Percentiles rank a stretch among this genome's conserved stretches.
These are phyloP conservation scores for Mycena filopes DNA, from an alignment of 768 basidiomycete species.

Conservation along the genomic window DNA sequence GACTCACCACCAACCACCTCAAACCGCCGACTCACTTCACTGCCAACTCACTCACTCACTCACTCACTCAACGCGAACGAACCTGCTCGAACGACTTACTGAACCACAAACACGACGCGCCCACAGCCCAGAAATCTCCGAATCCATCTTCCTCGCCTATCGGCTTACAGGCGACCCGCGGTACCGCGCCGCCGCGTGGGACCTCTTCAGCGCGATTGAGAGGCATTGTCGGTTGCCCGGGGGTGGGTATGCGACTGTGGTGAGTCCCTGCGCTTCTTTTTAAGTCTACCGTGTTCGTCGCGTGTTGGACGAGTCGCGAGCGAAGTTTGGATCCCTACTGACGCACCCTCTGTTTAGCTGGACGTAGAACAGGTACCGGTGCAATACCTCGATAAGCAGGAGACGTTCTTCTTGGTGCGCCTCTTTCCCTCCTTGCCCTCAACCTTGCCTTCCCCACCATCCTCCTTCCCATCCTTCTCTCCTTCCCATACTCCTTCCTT, in stretches of 20 bases:
- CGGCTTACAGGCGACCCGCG: constrained; percentile 84
- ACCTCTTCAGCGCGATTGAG: constrained; percentile 89
- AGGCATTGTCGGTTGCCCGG: constrained; percentile 78
- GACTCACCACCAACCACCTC: too few relatives aligned
- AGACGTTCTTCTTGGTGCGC: constrained; percentile 90
- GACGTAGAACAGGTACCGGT: constrained; percentile 86
- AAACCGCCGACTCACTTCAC: too few relatives aligned
- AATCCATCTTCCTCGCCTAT: constrained; percentile 92
- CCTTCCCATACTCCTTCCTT: not conserved
- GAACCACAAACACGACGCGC: too few relatives aligned
- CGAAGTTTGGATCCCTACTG: too few relatives aligned
- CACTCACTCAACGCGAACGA: too few relatives aligned
- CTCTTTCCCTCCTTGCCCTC: not conserved
- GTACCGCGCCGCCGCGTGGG: constrained; percentile 89
- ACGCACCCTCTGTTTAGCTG: too few relatives aligned
- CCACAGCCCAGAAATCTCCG: constrained; percentile 43
- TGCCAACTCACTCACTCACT: too few relatives aligned
- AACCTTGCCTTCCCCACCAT: not conserved
- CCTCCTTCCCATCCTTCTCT: not conserved
- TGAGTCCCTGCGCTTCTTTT: too few relatives aligned
- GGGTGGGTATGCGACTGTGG: constrained; percentile 88
- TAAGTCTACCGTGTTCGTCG: too few relatives aligned
- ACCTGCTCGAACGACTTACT: too few relatives aligned
- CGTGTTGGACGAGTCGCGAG: too few relatives aligned
- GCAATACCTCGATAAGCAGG: constrained; percentile 87